A percentile compares a stretch with the other conserved stretches of the same genome.
Evolutionary conservation across 1,284 basidiomycete species (phyloP).

Genomic region (Jaminaea rosea): DNA sequence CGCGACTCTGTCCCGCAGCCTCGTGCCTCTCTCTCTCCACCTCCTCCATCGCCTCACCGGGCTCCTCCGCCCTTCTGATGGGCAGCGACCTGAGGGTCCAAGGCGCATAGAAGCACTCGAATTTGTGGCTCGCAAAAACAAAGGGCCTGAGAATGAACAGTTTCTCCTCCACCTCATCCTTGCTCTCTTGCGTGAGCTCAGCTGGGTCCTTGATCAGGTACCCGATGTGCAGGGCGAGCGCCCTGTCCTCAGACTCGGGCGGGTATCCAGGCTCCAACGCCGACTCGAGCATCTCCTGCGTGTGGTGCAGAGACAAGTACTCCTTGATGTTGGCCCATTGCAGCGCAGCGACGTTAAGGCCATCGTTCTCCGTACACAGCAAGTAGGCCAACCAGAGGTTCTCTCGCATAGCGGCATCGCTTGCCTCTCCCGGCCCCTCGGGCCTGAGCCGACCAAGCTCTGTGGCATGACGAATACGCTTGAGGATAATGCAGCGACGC

Average conservation of each 20-base stretch:
- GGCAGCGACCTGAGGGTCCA: conserved; percentile 48
- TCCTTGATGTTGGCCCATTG: conserved; percentile 25
- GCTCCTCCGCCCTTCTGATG: neutral
- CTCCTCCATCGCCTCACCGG: neutral
- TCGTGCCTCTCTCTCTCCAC: no score
- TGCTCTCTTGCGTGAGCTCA: conserved; percentile 39
- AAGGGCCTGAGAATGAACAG: conserved; percentile 53
- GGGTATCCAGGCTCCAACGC: conserved; percentile 48
- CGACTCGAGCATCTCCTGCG: conserved; percentile 45
- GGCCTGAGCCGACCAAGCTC: neutral
- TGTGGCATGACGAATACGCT: conserved; percentile 23
- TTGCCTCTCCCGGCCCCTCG: conserved; percentile 3
- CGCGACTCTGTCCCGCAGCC: no score
- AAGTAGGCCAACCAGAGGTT: conserved; percentile 38
- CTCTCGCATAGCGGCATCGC: conserved; percentile 17
- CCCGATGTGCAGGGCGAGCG: conserved; percentile 50
- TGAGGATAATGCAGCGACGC: conserved; percentile 24
- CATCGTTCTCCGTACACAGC: conserved; percentile 38
- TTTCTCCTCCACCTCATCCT: conserved; percentile 51
- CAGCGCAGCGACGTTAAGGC: conserved; percentile 25
- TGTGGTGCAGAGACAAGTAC: conserved; percentile 33
- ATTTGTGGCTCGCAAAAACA: conserved; percentile 54
- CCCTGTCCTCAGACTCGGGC: conserved; percentile 44
- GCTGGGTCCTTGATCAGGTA: conserved; percentile 48
- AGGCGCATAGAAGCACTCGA: conserved; percentile 52